These are phyloP conservation scores for Colletotrichum orchidophilum DNA, from an alignment of 2,329 filamentous ascomycete genomes.

Conservation along the genomic window DNA sequence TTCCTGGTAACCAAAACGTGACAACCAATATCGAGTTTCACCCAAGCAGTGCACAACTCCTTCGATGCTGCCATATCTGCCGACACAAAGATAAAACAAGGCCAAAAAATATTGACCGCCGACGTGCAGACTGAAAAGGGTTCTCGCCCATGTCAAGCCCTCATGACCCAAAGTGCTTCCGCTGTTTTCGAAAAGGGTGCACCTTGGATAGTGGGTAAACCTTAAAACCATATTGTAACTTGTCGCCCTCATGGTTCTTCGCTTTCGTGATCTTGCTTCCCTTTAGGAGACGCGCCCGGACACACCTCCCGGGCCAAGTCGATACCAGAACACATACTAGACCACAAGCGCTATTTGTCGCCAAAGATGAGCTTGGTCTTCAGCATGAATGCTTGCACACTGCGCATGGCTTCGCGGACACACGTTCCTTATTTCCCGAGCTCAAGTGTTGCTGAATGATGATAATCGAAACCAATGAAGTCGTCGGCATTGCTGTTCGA, in stretches of 20 bases:
- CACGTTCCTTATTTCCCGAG: not conserved
- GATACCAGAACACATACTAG: not conserved
- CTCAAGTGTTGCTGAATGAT: not conserved
- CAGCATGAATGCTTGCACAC: not conserved
- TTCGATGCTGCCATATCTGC: conserved; percentile 17
- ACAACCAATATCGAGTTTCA: not conserved
- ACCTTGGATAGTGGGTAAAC: not conserved
- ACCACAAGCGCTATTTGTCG: not conserved
- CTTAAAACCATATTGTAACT: conserved; percentile 11
- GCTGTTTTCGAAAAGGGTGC: conserved; percentile 1
- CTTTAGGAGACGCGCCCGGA: not conserved
- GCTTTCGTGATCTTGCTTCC: conserved; percentile 1
- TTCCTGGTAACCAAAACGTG: not conserved
- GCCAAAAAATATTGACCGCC: conserved; percentile 3
- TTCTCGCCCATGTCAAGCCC: conserved; percentile 10
- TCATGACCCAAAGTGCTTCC: not conserved
- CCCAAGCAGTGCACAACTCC: conserved; percentile 3
- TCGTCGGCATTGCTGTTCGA: not conserved
- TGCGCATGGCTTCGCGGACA: not conserved
- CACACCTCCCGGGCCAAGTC: not conserved
- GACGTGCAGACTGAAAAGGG: conserved; percentile 1
- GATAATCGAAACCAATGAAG: too few species aligned
- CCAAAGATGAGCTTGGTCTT: not conserved
- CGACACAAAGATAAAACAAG: conserved; percentile 25
- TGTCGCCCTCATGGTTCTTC: not conserved